Base-by-base conservation (phyloP, 176 grass and related monocot species). In the Secale cereale region DNA sequence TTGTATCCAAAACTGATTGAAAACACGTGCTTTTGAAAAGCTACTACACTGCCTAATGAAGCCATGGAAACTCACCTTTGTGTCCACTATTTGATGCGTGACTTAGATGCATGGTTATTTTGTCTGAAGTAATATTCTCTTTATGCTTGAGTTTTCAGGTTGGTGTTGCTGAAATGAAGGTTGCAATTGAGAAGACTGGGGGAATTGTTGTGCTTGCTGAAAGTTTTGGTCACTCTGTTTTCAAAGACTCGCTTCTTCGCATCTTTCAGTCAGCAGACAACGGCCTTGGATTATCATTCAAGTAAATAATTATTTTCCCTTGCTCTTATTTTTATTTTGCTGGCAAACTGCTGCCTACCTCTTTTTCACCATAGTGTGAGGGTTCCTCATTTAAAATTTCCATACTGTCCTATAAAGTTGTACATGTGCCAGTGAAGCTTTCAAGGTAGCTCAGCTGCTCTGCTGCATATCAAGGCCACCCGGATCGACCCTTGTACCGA, bases 161-260 rank as follows among this genome's bases (percentile, higher is more conserved):
- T 71, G 95, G 95, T 46, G 79, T 95, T 37, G 87, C 93, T 66
- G 95, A 98, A 88, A 94, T 98, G 87, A 98, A 98, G 91, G 91
- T 98, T 86, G 91, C 93, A 68, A 89, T 98, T 86, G 93, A 98
- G 86, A 94, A 92, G 76, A 95, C 85, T 46, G 95, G 95, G 46
- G 95, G 95, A 56, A 93, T 98, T 79, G 89, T 92, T 60, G 89
- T 98, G 39, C 95, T 98, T 77, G 93, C 89, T 65, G 95, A 98
- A 88, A 98, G 95, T 89, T 98, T 98, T 91, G 95, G 93, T 40
- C 95, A 98, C 87, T 87, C 93, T 74, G 91, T 98, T 85, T 98
- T 98, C 85, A 98, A 98, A 80, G 91, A 95, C 82, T 98, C 95
- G 66, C 85, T 98, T 70, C 85, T 86, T 33, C 84, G 74, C 67